phyloP scores from a whole-genome alignment of 2,329 filamentous ascomycete genomes.

The Xylogone sp. region DNA sequence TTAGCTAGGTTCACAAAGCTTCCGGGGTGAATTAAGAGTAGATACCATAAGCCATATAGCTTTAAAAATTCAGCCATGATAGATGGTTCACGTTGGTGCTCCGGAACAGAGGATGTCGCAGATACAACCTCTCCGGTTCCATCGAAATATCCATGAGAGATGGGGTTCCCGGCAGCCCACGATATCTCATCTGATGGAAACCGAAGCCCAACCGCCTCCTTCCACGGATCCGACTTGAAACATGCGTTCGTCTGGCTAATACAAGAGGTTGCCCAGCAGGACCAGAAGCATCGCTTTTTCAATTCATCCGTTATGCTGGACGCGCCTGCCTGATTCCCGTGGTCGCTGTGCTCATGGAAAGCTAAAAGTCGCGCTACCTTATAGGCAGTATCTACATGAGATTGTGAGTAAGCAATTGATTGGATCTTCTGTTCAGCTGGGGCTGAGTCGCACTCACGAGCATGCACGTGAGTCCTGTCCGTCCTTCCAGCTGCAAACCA shows the following conservation, averaged over 20 bases:
- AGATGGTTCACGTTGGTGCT: constrained; percentile 2
- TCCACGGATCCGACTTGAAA: constrained; percentile 10
- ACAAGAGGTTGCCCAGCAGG: constrained; percentile 10
- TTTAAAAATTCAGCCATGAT: constrained; percentile 9
- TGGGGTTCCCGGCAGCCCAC: constrained; percentile 5
- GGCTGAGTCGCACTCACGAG: constrained; percentile 7
- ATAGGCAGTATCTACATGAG: constrained; percentile 9
- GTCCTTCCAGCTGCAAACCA: constrained; percentile 13
- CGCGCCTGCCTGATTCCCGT: background rate
- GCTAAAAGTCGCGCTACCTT: constrained; percentile 7
- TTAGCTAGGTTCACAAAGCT: background rate
- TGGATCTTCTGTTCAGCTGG: background rate
- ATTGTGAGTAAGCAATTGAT: background rate
- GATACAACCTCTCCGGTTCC: constrained; percentile 7
- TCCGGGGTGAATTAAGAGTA: background rate
- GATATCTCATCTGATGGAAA: constrained; percentile 13
- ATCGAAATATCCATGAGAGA: constrained; percentile 8
- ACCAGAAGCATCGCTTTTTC: constrained; percentile 11
- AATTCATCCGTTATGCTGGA: constrained; percentile 5
- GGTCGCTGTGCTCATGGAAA: background rate
- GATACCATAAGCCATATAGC: constrained; percentile 12
- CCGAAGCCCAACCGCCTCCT: constrained; percentile 8
- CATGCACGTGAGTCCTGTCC: constrained; percentile 10
- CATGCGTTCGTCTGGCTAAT: constrained; percentile 9
- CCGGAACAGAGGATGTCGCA: background rate